phyloP scores from a whole-genome alignment of 2,329 filamentous ascomycete species.

The Aschersonia sp. region DNA sequence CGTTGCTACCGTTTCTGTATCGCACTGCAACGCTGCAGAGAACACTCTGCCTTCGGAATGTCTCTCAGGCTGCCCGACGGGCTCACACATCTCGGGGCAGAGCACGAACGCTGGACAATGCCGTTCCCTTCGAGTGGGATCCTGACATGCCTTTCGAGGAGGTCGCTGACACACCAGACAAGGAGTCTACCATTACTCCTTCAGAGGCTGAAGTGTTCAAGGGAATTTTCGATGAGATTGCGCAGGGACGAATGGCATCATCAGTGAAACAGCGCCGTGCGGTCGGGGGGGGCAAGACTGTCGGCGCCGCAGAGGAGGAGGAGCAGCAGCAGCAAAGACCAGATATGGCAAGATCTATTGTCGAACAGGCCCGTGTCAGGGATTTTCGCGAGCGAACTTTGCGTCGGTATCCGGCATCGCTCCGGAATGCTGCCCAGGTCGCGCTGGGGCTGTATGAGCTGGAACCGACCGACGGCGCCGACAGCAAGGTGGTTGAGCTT shows the following conservation, averaged over 20 bases:
- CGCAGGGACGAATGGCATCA: constrained; percentile 17
- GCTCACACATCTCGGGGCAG: constrained; percentile 7
- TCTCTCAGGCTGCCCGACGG: constrained; percentile 9
- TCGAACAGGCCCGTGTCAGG: constrained; percentile 17
- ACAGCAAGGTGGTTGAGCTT: constrained; percentile 13
- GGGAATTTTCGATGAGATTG: constrained; percentile 35
- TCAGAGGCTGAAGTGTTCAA: constrained; percentile 43
- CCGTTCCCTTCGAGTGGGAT: constrained; percentile 39
- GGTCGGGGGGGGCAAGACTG: constrained; percentile 1
- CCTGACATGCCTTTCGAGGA: constrained; percentile 10
- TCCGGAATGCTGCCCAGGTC: constrained; percentile 23
- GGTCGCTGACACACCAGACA: constrained; percentile 7
- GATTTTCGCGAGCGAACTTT: constrained; percentile 21
- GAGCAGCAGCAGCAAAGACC: not conserved
- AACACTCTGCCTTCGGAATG: constrained; percentile 11
- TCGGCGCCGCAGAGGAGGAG: not conserved
- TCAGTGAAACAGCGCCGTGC: constrained; percentile 9
- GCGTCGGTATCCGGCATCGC: constrained; percentile 20
- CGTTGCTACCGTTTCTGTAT: constrained; percentile 54
- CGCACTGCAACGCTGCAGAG: constrained; percentile 46
- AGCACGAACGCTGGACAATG: constrained; percentile 13
- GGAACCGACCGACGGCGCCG: constrained; percentile 11
- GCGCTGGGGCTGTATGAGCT: constrained; percentile 23
- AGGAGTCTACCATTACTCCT: constrained; percentile 39
- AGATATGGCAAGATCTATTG: constrained; percentile 12